A percentile compares a stretch with the other conserved stretches of the same genome.
Evolutionary conservation across 768 basidiomycete genomes (phyloP).

Genomic region (Botryobasidium botryosum): DNA sequence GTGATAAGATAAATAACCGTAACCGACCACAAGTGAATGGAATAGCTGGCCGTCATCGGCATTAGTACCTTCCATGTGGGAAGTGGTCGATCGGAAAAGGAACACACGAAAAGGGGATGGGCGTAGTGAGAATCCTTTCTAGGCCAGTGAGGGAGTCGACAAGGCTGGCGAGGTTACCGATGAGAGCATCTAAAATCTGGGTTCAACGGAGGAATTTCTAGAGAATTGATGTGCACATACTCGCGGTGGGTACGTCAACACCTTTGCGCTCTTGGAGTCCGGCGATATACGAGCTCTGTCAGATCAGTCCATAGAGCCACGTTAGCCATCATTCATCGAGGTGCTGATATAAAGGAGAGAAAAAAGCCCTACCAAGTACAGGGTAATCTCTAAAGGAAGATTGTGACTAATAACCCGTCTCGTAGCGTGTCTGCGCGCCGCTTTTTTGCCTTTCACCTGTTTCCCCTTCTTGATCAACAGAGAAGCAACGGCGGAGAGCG

Average conservation of each 20-base stretch:
- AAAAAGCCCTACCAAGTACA: slow-evolving; percentile 24
- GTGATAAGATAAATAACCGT: slow-evolving; percentile 42
- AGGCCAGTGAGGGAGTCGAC: slow-evolving; percentile 51
- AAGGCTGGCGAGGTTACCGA: slow-evolving; percentile 27
- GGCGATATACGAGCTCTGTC: slow-evolving; percentile 49
- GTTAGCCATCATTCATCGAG: background rate
- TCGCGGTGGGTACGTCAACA: slow-evolving; percentile 41
- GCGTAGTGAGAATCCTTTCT: slow-evolving; percentile 57
- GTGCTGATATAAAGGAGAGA: background rate
- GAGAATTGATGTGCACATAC: too few relatives aligned
- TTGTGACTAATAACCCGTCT: slow-evolving; percentile 35
- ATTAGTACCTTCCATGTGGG: slow-evolving; percentile 1
- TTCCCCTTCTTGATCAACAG: slow-evolving; percentile 31
- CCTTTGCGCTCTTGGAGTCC: slow-evolving; percentile 38
- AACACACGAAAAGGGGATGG: slow-evolving; percentile 56
- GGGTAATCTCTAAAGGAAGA: slow-evolving; percentile 48
- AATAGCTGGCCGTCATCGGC: slow-evolving; percentile 29
- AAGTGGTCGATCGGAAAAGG: background rate
- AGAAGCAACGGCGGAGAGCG: slow-evolving; percentile 42
- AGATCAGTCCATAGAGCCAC: slow-evolving; percentile 5
- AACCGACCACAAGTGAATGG: slow-evolving; percentile 50
- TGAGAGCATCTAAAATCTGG: slow-evolving; percentile 21
- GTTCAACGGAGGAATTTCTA: slow-evolving; percentile 12
- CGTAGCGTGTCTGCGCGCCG: slow-evolving; percentile 35
- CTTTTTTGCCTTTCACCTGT: slow-evolving; percentile 44